Evolutionary conservation across 2,329 filamentous ascomycete species (phyloP).

Genomic region (Claviceps fusiformis): DNA sequence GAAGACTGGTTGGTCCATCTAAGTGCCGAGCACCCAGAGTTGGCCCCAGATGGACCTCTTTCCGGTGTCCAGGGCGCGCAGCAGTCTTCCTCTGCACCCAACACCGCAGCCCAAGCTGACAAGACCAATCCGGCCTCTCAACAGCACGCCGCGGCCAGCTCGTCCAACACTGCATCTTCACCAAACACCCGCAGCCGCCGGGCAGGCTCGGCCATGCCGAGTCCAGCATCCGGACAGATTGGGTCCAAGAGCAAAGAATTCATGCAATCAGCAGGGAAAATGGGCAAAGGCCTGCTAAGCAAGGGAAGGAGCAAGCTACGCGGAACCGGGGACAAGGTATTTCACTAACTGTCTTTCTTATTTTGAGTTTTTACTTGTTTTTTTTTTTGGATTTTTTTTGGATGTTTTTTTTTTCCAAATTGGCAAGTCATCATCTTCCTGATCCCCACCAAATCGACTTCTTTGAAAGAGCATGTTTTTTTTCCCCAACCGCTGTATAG

Average conservation of each 20-base stretch:
- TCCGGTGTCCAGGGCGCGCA: constrained; percentile 13
- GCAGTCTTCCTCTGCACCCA: constrained; percentile 8
- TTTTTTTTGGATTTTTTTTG: too few species aligned
- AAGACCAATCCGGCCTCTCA: constrained; percentile 18
- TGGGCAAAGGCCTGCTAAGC: constrained; percentile 79
- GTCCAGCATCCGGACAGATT: constrained; percentile 39
- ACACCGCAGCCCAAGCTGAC: constrained; percentile 11
- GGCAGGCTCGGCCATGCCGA: constrained; percentile 21
- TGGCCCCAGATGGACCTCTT: constrained; percentile 6
- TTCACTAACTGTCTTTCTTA: constrained; percentile 41
- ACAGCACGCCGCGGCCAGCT: constrained; percentile 37
- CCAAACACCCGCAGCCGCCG: constrained; percentile 23
- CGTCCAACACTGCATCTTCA: constrained; percentile 13
- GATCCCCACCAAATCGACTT: constrained; percentile 4
- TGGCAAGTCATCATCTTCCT: not conserved
- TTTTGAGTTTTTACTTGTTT: not conserved
- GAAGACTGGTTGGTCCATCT: constrained; percentile 39
- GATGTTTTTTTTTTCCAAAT: not conserved
- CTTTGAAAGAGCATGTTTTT: constrained; percentile 3
- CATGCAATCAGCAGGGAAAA: constrained; percentile 73
- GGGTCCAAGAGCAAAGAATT: constrained; percentile 81
- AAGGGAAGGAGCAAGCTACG: constrained; percentile 80
- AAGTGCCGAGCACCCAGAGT: constrained; percentile 31
- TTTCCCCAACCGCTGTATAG: not conserved
- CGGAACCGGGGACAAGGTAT: constrained; percentile 73